Evolutionary conservation across 768 basidiomycete genomes (phyloP).

Genomic region (Sporobolomyces pararoseus): DNA sequence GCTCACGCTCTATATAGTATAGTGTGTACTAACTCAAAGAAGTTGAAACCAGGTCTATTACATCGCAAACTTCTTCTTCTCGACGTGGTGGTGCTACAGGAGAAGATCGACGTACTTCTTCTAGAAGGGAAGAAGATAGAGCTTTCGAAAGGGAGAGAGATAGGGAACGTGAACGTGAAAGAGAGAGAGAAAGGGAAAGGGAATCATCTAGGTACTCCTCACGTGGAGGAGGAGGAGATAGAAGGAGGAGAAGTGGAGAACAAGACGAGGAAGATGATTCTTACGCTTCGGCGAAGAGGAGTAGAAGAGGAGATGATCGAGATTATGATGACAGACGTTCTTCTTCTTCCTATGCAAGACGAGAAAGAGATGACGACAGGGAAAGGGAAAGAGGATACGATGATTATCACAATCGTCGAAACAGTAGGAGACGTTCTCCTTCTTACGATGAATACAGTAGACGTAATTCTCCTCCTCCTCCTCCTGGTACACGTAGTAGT

Average conservation of each 20-base stretch:
- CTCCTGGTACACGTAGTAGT: not conserved
- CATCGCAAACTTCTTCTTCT: constrained; percentile 26
- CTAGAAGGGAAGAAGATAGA: constrained; percentile 39
- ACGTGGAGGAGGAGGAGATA: constrained; percentile 61
- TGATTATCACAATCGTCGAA: constrained; percentile 49
- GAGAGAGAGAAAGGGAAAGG: too few species aligned
- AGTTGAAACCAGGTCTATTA: constrained; percentile 25
- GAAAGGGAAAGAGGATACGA: constrained; percentile 2
- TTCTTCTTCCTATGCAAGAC: constrained; percentile 55
- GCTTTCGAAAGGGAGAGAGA: constrained; percentile 42
- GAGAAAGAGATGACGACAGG: constrained; percentile 20
- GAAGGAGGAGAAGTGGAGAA: constrained; percentile 7
- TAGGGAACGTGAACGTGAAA: constrained; percentile 54
- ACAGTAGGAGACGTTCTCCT: constrained; percentile 52
- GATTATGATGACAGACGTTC: constrained; percentile 47
- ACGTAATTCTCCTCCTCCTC: constrained; percentile 45
- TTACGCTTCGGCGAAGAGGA: constrained; percentile 47
- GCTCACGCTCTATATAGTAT: not conserved
- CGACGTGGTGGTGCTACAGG: not conserved
- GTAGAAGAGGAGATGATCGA: constrained; percentile 49
- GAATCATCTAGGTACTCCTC: too few species aligned
- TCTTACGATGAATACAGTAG: constrained; percentile 43
- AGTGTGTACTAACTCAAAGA: too few species aligned
- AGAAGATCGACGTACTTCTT: constrained; percentile 42
- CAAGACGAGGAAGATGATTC: constrained; percentile 39